Percentiles rank a stretch among this genome's conserved stretches.
These are phyloP conservation scores for Macrophomina pseudophaseolina DNA, from an alignment of 2,329 filamentous ascomycete genomes.

Conservation along the genomic window DNA sequence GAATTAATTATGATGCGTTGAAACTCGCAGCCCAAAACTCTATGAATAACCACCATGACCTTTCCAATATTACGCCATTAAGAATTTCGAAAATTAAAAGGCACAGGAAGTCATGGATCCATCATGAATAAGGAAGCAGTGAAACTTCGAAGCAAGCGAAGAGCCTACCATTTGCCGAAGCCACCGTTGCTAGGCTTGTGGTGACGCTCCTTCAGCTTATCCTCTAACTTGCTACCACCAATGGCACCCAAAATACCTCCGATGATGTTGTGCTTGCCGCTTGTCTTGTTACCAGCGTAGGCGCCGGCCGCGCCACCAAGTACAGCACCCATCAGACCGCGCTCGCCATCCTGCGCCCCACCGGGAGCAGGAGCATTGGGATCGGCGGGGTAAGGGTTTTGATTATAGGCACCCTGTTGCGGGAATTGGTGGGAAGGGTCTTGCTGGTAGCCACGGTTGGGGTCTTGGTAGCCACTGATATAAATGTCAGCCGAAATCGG, in stretches of 20 bases:
- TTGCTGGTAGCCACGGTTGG: slow-evolving; percentile 10
- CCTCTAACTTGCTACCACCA: slow-evolving; percentile 59
- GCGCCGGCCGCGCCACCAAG: slow-evolving; percentile 63
- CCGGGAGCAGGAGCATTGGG: slow-evolving; percentile 40
- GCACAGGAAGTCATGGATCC: no score
- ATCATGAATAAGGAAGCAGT: no score
- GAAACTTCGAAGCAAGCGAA: not conserved
- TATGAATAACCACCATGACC: not conserved
- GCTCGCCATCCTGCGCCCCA: slow-evolving; percentile 57
- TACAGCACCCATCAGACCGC: slow-evolving; percentile 62
- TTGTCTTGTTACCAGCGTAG: slow-evolving; percentile 61
- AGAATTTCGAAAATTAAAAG: no score
- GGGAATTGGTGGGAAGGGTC: slow-evolving; percentile 32
- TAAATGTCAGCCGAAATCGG: no score
- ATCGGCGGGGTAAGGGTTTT: slow-evolving; percentile 35
- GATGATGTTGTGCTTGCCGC: slow-evolving; percentile 60
- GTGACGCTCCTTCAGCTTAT: slow-evolving; percentile 55
- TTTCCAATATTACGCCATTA: no score
- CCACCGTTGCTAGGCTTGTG: slow-evolving; percentile 1
- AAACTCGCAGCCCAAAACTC: no score
- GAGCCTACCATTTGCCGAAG: slow-evolving; percentile 9
- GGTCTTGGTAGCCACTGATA: slow-evolving; percentile 17
- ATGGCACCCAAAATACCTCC: slow-evolving; percentile 64
- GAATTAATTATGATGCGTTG: no score
- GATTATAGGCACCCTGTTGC: slow-evolving; percentile 37